Evolutionary conservation across 176 grass and related monocot species (phyloP), one percentile per base, ranked within the genome.

Genomic region (Triticum dicoccoides): DNA sequence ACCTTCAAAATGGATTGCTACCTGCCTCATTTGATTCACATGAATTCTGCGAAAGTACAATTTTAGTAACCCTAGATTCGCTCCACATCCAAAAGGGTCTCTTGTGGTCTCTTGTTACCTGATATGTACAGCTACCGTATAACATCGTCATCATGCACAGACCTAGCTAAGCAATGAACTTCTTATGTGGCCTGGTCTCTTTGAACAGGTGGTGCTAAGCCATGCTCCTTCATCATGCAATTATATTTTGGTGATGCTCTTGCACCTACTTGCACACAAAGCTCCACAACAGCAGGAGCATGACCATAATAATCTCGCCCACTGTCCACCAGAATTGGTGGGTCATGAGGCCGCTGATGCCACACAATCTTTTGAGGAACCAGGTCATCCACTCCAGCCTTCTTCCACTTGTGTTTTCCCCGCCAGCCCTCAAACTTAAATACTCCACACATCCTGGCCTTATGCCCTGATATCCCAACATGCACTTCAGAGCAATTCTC

Each of bases 291-390:
- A 65, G 90, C 93, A 78, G 96, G 96, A 1, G 93, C 93, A 85
- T 94, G 96, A 3, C 96, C 96, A 64, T 96, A 98, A 85, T 77
- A 98, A 39, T 79, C 88, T 34, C 88, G 84, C 34, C 93, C 96
- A 4, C 69, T 11, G 27, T 92, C 80, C 21, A 91, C 85, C 78
- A 98, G 94, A 84, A 94, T 66, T 4, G 86, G 71, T 35, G 90
- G 96, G 69, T 98, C 96, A 27, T 98, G 93, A 76, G 96, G 92
- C 18, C 93, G 88, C 70, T 65, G 90, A 83, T 94, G 93, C 96
- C 96, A 96, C 65, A 98, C 84, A 84, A 98, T 64, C 25, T 90
- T 94, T 39, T 91, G 81, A 80, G 93, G 96, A 39, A 96, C 87
- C 24, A 96, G 63, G 71, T 96, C 96, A 84, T 96, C 90, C 71